Evolutionary conservation across 139 green algal species (phyloP).

Genomic region (Tetraselmis striata): DNA sequence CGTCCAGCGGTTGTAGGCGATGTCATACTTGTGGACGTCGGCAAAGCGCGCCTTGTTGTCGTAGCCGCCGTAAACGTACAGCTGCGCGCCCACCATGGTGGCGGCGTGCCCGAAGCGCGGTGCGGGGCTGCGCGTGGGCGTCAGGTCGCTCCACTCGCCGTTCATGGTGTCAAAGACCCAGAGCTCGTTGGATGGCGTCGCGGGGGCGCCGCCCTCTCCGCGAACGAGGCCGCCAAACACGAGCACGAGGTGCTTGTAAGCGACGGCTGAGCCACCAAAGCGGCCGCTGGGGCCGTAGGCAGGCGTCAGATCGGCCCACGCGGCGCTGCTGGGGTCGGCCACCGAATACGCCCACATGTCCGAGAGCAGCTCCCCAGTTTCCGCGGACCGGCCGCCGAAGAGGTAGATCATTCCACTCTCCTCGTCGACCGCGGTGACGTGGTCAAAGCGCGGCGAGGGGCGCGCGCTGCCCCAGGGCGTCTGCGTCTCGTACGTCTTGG

Average conservation of each 20-base stretch:
- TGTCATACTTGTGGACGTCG: slow-evolving; percentile 18
- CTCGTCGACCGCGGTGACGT: neutral
- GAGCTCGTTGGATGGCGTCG: neutral
- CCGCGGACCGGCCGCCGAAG: slow-evolving; percentile 7
- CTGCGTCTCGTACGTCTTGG: neutral
- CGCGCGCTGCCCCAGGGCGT: slow-evolving; percentile 5
- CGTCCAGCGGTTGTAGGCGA: slow-evolving; percentile 16
- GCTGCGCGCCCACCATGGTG: neutral
- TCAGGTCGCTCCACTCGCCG: slow-evolving; percentile 7
- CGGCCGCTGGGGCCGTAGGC: slow-evolving; percentile 3
- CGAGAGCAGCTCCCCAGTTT: neutral
- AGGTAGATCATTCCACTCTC: neutral
- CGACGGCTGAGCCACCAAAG: slow-evolving; percentile 6
- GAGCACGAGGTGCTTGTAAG: slow-evolving; percentile 3
- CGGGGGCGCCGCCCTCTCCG: neutral
- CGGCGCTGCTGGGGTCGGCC: too few relatives aligned
- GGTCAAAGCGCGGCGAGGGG: slow-evolving; percentile 1
- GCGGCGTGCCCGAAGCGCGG: neutral
- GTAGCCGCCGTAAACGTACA: slow-evolving; percentile 7
- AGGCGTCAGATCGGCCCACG: neutral
- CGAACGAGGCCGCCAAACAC: slow-evolving; percentile 9
- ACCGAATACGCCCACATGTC: slow-evolving; percentile 10
- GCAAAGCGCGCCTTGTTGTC: neutral
- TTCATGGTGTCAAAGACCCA: slow-evolving; percentile 4
- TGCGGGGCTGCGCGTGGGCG: neutral